Conservation (phyloP, 1,284 basidiomycete genomes). For the Irpex sp. region DNA sequence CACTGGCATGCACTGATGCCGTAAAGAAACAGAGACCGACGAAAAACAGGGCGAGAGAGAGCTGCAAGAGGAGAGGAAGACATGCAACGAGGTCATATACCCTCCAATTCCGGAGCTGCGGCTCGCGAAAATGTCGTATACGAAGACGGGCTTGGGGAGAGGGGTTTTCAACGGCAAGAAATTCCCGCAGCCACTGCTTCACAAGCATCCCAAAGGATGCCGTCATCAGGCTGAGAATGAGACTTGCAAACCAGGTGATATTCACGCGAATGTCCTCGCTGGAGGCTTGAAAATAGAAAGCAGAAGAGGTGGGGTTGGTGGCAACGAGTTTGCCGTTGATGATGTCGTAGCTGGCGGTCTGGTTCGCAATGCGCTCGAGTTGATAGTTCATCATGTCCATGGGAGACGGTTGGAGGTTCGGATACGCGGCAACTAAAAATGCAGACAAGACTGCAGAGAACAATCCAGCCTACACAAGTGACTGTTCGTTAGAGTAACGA, state of each 20-base stretch:
- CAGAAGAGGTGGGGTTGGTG: too few relatives aligned
- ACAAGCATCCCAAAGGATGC: too few relatives aligned
- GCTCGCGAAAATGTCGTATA: background rate
- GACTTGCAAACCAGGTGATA: background rate
- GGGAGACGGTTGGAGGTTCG: too few relatives aligned
- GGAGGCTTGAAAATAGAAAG: background rate
- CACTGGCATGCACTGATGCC: background rate
- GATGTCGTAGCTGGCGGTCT: too few relatives aligned
- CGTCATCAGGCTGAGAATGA: background rate
- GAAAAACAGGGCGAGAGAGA: slow-evolving; percentile 6
- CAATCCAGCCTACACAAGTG: too few relatives aligned
- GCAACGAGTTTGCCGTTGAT: too few relatives aligned
- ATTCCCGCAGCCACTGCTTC: background rate
- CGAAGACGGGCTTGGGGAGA: too few relatives aligned
- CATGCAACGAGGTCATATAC: slow-evolving; percentile 5
- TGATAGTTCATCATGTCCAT: too few relatives aligned
- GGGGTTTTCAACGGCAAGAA: background rate
- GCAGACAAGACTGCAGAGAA: background rate
- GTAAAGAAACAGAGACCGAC: slow-evolving; percentile 4
- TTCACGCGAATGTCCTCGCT: background rate
- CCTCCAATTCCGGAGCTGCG: background rate
- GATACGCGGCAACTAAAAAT: too few relatives aligned
- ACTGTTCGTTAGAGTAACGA: too few relatives aligned
- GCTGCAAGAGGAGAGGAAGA: slow-evolving; percentile 6
- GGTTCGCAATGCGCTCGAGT: too few relatives aligned